Evolutionary conservation across 2,329 filamentous ascomycete species (phyloP), one percentile per base, ranked within the genome.

Genomic region (Lachnellula suecica): DNA sequence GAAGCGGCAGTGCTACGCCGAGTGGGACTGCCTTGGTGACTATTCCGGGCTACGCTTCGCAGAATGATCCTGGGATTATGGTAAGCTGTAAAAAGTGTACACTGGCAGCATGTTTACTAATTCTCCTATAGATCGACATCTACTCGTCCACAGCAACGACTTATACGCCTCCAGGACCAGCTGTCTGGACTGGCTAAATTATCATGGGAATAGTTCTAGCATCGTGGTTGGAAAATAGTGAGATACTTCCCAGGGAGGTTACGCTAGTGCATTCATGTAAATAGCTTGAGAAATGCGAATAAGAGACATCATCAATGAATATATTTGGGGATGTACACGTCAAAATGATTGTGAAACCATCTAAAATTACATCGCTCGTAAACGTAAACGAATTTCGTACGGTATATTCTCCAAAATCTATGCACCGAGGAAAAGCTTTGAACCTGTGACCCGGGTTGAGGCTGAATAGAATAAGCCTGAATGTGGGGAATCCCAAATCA

Each of bases 141-240:
- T 78, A 79, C 60, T 62, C 66, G 1, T 71, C 69, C 51, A 70
- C 66, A 23, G 70, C 68, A 8, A 77, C 74, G 0, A 74, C 71
- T 0, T 80, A 79, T 59, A 78, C 70, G 4, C 65, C 63, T 46
- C 76, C 77, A 1, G 77, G 76, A 13, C 77, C 77, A 1, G 70
- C 68, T 41, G 74, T 79, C 11, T 79, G 76, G 77, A 59, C 27
- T 31, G 27, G 42, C 23, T 44, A 44, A 10, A 29, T 44, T 19
- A 23, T 13, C 13, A 7, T 8, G 8, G 27, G n/a, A 37, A 5
- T 9, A 17, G 34, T 6, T 6, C 38, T 41, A 4, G 11, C 4
- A 2, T 5, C 20, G 15, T 8, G 8, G 3, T 41, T 6, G 19
- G 8, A 22, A 15, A 41, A n/a, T 9, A 8, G 29, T 6, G 7